Evolutionary conservation across 2,329 filamentous ascomycete species (phyloP).

Genomic region (Pyrenochaeta sp.): DNA sequence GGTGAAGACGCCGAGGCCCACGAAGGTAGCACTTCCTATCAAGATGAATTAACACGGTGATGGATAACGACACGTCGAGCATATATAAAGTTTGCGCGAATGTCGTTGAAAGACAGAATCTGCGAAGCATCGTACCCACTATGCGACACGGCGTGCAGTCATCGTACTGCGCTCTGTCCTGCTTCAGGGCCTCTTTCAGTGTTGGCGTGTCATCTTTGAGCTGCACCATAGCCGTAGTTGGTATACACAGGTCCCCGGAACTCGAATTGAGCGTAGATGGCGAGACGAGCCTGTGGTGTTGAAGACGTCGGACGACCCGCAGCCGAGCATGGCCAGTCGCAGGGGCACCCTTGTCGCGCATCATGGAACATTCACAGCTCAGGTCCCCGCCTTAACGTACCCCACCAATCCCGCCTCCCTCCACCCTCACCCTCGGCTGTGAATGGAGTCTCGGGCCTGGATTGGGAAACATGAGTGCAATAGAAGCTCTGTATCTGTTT

Average conservation of each 20-base stretch:
- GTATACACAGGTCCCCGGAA: not conserved
- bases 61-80: not conserved
- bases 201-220: slow-evolving; percentile 26
- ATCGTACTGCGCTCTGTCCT: slow-evolving; percentile 51
- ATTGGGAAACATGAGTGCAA: slow-evolving; percentile 64
- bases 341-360: slow-evolving; percentile 15
- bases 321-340: slow-evolving; percentile 1
- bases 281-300: not conserved
- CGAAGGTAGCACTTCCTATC: slow-evolving; percentile 56
- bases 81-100: not conserved
- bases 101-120: not conserved
- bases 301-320: too few relatives aligned
- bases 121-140: slow-evolving; percentile 61
- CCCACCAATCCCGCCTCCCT: slow-evolving; percentile 15
- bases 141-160: slow-evolving; percentile 76
- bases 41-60: not conserved
- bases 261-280: not conserved
- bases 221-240: slow-evolving; percentile 17
- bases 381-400: slow-evolving; percentile 33
- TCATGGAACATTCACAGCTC: slow-evolving; percentile 8
- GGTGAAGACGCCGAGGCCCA: slow-evolving; percentile 56
- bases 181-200: slow-evolving; percentile 39
- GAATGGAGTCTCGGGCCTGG: slow-evolving; percentile 25
- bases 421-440: slow-evolving; percentile 15
- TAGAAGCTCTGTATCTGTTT: slow-evolving; percentile 96